phyloP scores from a whole-genome alignment of 2,329 filamentous ascomycete genomes.

The Aspergillus novoparasiticus region DNA sequence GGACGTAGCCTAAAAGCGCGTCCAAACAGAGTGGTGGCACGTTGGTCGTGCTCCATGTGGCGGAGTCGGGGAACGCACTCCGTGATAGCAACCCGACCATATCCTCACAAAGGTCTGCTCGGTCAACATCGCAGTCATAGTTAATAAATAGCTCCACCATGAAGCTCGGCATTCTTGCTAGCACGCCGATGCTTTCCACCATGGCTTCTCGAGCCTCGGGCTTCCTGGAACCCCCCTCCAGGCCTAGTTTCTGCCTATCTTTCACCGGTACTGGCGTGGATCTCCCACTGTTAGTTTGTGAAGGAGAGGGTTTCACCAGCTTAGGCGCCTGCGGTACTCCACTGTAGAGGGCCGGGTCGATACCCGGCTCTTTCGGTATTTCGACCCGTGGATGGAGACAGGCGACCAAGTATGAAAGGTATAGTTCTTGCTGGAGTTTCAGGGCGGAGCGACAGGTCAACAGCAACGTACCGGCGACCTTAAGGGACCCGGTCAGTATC shows the following conservation, averaged over 20 bases:
- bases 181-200: slow-evolving; percentile 92
- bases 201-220: slow-evolving; percentile 96
- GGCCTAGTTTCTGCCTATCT: slow-evolving; percentile 86
- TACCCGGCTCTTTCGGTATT: slow-evolving; percentile 85
- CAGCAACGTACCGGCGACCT: slow-evolving; percentile 86
- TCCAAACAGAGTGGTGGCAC: slow-evolving; percentile 94
- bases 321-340: slow-evolving; percentile 92
- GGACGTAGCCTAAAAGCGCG: slow-evolving; percentile 84
- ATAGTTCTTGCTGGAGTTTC: slow-evolving; percentile 95
- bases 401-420: slow-evolving; percentile 88
- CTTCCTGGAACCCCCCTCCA: slow-evolving; percentile 89
- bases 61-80: slow-evolving; percentile 94
- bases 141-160: slow-evolving; percentile 97
- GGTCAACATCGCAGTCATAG: slow-evolving; percentile 93
- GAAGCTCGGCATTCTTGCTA: slow-evolving; percentile 90
- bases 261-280: slow-evolving; percentile 89
- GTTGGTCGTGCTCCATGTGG: slow-evolving; percentile 98
- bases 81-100: slow-evolving; percentile 89
- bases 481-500: slow-evolving; percentile 87
- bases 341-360: slow-evolving; percentile 87
- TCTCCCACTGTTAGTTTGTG: slow-evolving; percentile 75
- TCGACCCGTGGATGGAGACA: slow-evolving; percentile 93
- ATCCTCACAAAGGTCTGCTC: slow-evolving; percentile 90
- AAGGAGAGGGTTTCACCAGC: slow-evolving; percentile 76
- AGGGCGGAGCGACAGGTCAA: slow-evolving; percentile 88